phyloP scores from a whole-genome alignment of 2,329 filamentous ascomycete genomes.

The Dactylella cylindrospora region DNA sequence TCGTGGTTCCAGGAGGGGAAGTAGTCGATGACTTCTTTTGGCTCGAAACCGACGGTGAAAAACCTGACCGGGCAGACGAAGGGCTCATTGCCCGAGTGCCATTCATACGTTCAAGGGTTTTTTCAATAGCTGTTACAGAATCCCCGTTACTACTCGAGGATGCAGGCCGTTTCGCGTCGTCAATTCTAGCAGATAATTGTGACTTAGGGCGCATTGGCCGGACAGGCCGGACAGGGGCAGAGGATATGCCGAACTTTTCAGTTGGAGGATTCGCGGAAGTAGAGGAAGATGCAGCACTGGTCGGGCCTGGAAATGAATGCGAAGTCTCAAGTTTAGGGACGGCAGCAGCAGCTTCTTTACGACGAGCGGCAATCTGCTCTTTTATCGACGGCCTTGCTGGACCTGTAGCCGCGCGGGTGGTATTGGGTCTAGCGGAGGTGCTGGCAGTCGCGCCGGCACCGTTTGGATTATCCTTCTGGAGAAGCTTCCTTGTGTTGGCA shows the following conservation, averaged over 20 bases:
- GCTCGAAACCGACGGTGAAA: conserved; percentile 31
- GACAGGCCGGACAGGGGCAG: conserved; percentile 61
- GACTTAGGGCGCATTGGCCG: conserved; percentile 39
- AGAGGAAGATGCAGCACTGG: conserved; percentile 14
- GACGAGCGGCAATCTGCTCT: conserved; percentile 69
- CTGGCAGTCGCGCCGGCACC: conserved; percentile 52
- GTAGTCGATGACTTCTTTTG: conserved; percentile 34
- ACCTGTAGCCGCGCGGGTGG: conserved; percentile 55
- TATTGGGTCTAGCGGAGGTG: conserved; percentile 9
- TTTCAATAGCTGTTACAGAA: conserved; percentile 39
- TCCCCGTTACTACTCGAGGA: conserved; percentile 44
- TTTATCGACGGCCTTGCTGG: conserved; percentile 68
- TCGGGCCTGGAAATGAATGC: conserved; percentile 19
- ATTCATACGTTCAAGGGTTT: conserved; percentile 35
- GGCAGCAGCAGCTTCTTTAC: conserved; percentile 43
- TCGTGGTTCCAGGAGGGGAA: conserved; percentile 26
- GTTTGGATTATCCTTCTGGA: conserved; percentile 85
- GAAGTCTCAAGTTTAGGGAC: conserved; percentile 50
- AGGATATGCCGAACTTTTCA: conserved; percentile 56
- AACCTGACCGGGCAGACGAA: conserved; percentile 41
- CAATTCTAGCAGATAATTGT: conserved; percentile 27
- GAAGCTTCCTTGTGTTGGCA: conserved; percentile 71
- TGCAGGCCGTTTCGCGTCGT: conserved; percentile 38
- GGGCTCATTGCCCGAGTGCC: conserved; percentile 42
- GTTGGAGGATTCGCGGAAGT: conserved; percentile 51